Base-by-base conservation (phyloP, 2,329 filamentous ascomycete genomes). In the Microdochium bolleyi region DNA sequence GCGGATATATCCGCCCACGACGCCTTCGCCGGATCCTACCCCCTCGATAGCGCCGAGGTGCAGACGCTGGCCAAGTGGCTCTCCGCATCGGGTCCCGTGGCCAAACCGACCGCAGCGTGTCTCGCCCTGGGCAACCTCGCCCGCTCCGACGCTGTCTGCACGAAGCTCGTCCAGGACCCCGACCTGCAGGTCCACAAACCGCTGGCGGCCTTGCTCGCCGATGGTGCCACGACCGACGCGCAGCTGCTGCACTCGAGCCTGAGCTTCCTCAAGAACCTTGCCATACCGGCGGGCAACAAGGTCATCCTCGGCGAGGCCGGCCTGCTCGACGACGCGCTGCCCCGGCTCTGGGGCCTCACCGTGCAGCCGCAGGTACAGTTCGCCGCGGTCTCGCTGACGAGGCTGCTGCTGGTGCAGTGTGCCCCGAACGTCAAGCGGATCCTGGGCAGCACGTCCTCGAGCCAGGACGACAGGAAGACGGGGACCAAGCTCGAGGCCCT, bases 231-330 rank as follows among this genome's bases (percentile, higher is more conserved):
- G 4, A 64, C 59, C 8, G 72, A 78, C 55, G 63, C 73, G 1
- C 79, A 83, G 55, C 74, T 83, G 16, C 69, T 82, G 0, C 82
- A 85, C 60, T 73, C 80, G 1, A 69, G 73, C 2, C 70, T 86
- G 19, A 77, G 80, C 8, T 84, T 84, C 60, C 74, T 85, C 55
- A 85, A 84, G 64, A 86, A 86, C 62, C 75, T 86, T 9, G 79
- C 82, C 24, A 80, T 86, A 50, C 79, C 82, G 0, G 53, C 66
- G 0, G 62, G 64, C 24, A 85, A 85, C 66, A 85, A 83, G 62
- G 56, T 70, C 2, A 49, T 67, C 0, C 69, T 86, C 1, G 76
- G 76, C 16, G 65, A 66, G 4, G 63, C 68, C 3, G 65, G 66
- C 1, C 66, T 84, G 2, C 67, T 84, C 3, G 68, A 72, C 5